A percentile compares a stretch with the other conserved stretches of the same genome.
Evolutionary conservation across 352 stramenopile species (phyloP).

Genomic region (Globisporangium polare): DNA sequence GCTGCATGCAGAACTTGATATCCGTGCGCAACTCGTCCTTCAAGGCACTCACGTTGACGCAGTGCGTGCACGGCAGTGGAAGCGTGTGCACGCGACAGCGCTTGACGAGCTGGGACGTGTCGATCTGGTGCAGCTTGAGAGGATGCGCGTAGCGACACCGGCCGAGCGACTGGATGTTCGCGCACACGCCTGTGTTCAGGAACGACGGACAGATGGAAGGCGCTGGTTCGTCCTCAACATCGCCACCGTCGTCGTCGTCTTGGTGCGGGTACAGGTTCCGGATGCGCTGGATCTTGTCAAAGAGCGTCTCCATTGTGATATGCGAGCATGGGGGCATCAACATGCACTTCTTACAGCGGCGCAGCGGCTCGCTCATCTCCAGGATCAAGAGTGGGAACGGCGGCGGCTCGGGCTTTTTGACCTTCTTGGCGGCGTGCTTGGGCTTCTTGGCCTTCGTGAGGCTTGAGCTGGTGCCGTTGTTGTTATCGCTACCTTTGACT

Average conservation of each 20-base stretch:
- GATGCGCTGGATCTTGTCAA: slow-evolving; percentile 35
- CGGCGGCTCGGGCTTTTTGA: slow-evolving; percentile 9
- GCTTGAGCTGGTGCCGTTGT: not conserved
- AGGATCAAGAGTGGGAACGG: slow-evolving; percentile 58
- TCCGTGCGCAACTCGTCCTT: slow-evolving; percentile 21
- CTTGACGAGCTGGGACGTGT: slow-evolving; percentile 34
- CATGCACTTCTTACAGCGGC: slow-evolving; percentile 62
- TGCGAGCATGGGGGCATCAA: slow-evolving; percentile 60
- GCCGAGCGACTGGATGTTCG: slow-evolving; percentile 55
- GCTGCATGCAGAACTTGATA: slow-evolving; percentile 13
- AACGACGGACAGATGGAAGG: slow-evolving; percentile 51
- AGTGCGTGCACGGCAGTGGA: slow-evolving; percentile 56
- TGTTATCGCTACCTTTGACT: not conserved
- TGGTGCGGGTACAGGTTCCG: slow-evolving; percentile 46
- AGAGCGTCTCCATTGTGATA: slow-evolving; percentile 40
- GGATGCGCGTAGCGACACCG: slow-evolving; percentile 64
- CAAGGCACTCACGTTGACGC: slow-evolving; percentile 29
- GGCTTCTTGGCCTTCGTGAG: not conserved
- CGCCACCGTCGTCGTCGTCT: slow-evolving; percentile 5
- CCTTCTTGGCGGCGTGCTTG: not conserved
- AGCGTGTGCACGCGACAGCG: slow-evolving; percentile 32
- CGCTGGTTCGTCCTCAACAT: not conserved
- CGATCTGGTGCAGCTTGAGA: slow-evolving; percentile 42
- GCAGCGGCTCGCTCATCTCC: slow-evolving; percentile 50
- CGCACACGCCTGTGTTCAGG: slow-evolving; percentile 39